Evolutionary conservation across 2,329 filamentous ascomycete species (phyloP).

Genomic region (Colletotrichum sp.): DNA sequence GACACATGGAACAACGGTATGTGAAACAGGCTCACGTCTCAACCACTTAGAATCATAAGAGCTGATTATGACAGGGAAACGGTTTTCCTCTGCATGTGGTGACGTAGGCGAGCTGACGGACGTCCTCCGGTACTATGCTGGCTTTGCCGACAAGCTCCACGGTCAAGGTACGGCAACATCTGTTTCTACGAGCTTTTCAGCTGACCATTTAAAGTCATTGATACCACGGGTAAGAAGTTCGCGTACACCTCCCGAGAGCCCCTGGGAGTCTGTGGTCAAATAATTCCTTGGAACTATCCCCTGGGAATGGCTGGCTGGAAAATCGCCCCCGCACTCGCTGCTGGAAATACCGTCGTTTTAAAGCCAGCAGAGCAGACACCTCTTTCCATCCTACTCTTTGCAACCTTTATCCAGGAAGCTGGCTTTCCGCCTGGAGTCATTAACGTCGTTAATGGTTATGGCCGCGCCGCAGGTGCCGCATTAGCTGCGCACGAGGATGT

Average conservation of each 20-base stretch:
- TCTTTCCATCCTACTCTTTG: not conserved
- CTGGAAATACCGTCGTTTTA: not conserved
- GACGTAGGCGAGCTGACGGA: not conserved
- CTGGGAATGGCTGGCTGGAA: not conserved
- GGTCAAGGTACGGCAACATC: not conserved
- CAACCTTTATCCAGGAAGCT: not conserved
- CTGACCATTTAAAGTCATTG: not conserved
- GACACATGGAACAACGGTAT: not conserved
- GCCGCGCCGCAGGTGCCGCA: not conserved
- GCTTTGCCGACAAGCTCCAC: not conserved
- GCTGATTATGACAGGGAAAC: accelerated
- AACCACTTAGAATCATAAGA: accelerated
- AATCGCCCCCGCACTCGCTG: not conserved
- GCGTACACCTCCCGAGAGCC: not conserved
- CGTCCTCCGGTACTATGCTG: not conserved
- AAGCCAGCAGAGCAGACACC: not conserved
- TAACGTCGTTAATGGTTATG: not conserved
- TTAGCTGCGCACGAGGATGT: not conserved
- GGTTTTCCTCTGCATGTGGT: not conserved
- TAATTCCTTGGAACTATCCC: not conserved
- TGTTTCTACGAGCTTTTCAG: not conserved
- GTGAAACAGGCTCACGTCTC: not conserved
- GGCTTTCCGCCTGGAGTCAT: not conserved
- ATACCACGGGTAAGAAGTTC: not conserved
- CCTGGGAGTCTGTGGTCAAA: not conserved